phyloP scores from a whole-genome alignment of 495 filamentous ascomycete species.

The Mytilinidion resinicola region DNA sequence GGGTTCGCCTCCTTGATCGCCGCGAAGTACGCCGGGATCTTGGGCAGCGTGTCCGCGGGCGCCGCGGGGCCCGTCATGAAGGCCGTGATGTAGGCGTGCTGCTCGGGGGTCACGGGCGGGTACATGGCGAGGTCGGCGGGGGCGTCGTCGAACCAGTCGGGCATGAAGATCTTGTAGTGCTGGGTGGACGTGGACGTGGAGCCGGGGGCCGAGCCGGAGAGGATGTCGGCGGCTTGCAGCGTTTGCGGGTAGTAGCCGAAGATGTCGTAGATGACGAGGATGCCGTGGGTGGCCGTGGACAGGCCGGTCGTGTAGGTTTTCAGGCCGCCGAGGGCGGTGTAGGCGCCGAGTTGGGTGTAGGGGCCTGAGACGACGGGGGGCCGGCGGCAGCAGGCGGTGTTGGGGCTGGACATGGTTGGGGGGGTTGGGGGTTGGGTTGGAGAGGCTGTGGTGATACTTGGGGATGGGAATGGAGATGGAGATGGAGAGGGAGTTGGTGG shows the following conservation, averaged over 20 bases:
- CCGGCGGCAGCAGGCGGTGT: constrained; percentile 36
- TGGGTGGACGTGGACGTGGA: neutral
- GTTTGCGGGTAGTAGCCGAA: constrained; percentile 45
- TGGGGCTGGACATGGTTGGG: neutral
- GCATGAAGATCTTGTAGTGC: constrained; percentile 5
- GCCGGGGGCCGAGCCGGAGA: constrained; percentile 24
- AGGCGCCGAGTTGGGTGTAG: neutral
- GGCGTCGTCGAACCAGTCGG: constrained; percentile 8
- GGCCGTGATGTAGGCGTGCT: constrained; percentile 64
- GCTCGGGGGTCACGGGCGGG: constrained; percentile 35
- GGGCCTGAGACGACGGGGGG: constrained; percentile 45
- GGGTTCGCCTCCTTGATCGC: constrained; percentile 45
- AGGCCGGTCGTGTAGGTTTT: constrained; percentile 36
- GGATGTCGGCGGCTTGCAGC: constrained; percentile 45
- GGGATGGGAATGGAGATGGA: too few species aligned
- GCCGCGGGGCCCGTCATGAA: constrained; percentile 68
- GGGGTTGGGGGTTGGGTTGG: too few species aligned
- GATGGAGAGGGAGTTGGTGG: too few species aligned
- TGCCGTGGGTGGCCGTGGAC: constrained; percentile 28
- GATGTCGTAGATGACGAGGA: constrained; percentile 47
- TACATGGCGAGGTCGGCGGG: constrained; percentile 5
- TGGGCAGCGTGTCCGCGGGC: constrained; percentile 40
- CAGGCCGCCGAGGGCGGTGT: neutral
- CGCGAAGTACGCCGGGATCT: constrained; percentile 53
- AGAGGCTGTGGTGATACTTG: too few species aligned